These are phyloP conservation scores for Alternaria ventricosa DNA, from an alignment of 2,329 filamentous ascomycete species.

Conservation along the genomic window DNA sequence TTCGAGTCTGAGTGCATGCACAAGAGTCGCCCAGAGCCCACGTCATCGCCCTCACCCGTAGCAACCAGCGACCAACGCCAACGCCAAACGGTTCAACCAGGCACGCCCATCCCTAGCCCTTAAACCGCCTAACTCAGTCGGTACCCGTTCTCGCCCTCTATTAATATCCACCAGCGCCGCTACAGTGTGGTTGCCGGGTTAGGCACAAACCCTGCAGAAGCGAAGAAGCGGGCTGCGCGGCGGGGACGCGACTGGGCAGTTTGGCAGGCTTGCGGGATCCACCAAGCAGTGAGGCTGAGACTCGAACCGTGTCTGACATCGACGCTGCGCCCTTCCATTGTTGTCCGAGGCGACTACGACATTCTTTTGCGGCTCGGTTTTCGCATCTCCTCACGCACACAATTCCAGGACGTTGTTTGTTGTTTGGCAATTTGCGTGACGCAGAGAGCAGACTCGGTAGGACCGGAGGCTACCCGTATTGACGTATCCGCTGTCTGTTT, in stretches of 20 bases:
- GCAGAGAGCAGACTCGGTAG: not conserved
- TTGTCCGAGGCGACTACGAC: not conserved
- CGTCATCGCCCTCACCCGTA: not conserved
- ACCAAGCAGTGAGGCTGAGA: slow-evolving; percentile 25
- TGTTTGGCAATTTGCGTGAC: not conserved
- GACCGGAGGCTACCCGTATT: not conserved
- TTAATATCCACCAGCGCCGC: slow-evolving; percentile 10
- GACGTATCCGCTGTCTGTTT: slow-evolving; percentile 3
- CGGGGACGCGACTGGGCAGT: slow-evolving; percentile 12
- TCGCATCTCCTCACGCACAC: not conserved
- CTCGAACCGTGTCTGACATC: slow-evolving; percentile 6
- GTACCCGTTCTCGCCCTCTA: slow-evolving; percentile 1
- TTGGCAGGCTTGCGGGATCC: slow-evolving; percentile 6
- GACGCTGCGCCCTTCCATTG: not conserved
- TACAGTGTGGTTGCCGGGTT: slow-evolving; percentile 11
- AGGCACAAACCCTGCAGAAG: slow-evolving; percentile 8
- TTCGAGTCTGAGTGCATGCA: not conserved
- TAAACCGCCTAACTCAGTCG: not conserved
- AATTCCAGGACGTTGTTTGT: not conserved
- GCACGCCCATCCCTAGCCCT: not conserved
- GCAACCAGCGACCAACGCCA: not conserved
- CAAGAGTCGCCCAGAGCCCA: not conserved
- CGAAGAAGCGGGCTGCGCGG: slow-evolving; percentile 6
- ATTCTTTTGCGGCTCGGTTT: not conserved
- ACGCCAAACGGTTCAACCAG: not conserved